Base-by-base conservation (phyloP, 1,284 basidiomycete genomes). In the Amylostereum chailletii region DNA sequence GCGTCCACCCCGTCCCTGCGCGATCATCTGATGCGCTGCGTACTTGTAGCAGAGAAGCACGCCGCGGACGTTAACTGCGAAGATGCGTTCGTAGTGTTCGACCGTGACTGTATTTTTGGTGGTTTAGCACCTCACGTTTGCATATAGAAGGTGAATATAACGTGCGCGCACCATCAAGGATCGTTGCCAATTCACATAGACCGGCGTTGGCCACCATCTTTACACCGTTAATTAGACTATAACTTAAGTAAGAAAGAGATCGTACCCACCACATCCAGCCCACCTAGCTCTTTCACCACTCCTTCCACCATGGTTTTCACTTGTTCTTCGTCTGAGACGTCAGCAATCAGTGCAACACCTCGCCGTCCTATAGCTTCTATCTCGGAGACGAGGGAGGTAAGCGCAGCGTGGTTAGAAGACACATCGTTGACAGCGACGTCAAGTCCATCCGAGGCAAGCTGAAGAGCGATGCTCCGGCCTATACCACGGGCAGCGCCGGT, bases 21-120 rank as follows among this genome's bases (percentile, higher is more conserved):
- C 61, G 38, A 74, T 64, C 71, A 73, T 74, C 52, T 69, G 68
- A 52, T 58, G 55, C 33, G 71, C 73, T 0, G 69, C 67, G 1
- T 63, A 64, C 53, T 64, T 65, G 56, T 67, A 59, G 10, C 63
- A 65, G 57, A 65, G 65, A 60, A 65, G 64, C 37, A 65, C 55
- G 2, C 65, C 65, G 34, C 64, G 62, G 6, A 66, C 42, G 55
- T 67, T 67, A 51, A 66, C 40, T 9, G 47, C 9, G n/a, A 33
- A 19, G 6, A 48, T 38, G 33, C 31, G 31, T 9, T 42, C 39
- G 30, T 33, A 41, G 19, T 48, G 39, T 11, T 48, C 47, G 4
- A 33, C 34, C 9, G 38, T 19, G 9, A 33, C 47, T 58, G 29
- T 60, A 39, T 11, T 5, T 26, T 39, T 31, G 9, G 19, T 40